Evolutionary conservation across 805 yeast species (phyloP), one percentile per base, ranked within the genome.

Genomic region (Saturnispora quitensis): DNA sequence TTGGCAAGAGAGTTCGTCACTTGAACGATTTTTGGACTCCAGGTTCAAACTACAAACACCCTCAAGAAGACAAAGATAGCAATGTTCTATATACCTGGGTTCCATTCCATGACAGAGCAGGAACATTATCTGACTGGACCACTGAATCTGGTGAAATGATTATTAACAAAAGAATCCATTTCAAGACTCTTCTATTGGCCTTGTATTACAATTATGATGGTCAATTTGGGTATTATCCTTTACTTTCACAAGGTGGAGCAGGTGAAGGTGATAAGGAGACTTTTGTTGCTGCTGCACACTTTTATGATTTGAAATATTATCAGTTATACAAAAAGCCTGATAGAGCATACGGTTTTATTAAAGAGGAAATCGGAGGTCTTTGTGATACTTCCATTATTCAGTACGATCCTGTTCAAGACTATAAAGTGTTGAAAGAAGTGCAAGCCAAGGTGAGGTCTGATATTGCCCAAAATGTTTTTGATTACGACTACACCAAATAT

Each of bases 221-320:
- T 0, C 84, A 83, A 3, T 71, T 72, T n/a, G 71, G 76, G 50
- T 80, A 75, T 56, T 80, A 80, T 56, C 77, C 78, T 24, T 64
- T 80, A n/a, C 69, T 80, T 50, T 74, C 82, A 0, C 77, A 78
- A 62, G 84, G 79, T 34, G 73, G 73, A 38, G 78, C 77, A 3
- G 93, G 91, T 17, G 88, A 83, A 67, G 93, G 91, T 48, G 91
- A 86, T 62, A 86, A 85, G 60, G 91, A 85, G 57, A 84, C 91
- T 0, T 82, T 83, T 53, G 70, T 82, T 50, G 86, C 89, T 0
- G 86, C 89, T 0, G 84, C 88, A 2, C 72, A 73, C 31, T 76
- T 74, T 10, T 67, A 75, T 33, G 65, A 67, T 2, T 65, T 76
- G 49, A 68, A 73, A 1, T 80, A 70, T 56, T 80, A 81, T 60